Evolutionary conservation across 2,329 filamentous ascomycete genomes (phyloP).

Genomic region (Sporothrix inflata): DNA sequence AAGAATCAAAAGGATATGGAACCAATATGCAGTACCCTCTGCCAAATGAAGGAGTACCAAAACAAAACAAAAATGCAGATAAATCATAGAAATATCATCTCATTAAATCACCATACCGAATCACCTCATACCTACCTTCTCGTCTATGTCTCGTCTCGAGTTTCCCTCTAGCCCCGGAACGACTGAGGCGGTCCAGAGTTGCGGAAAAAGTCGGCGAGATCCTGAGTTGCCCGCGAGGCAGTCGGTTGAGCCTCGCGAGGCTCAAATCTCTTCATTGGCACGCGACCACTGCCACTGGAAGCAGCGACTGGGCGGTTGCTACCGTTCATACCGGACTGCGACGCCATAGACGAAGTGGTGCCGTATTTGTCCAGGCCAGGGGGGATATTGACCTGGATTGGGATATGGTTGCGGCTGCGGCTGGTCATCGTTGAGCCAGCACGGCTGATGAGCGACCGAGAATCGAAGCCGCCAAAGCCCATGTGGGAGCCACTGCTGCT

Average conservation of each 20-base stretch:
- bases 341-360: constrained; percentile 22
- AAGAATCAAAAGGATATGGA: background rate
- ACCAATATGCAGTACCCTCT: constrained; percentile 1
- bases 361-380: constrained; percentile 48
- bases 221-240: constrained; percentile 57
- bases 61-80: background rate
- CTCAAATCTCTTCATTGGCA: constrained; percentile 62
- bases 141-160: background rate
- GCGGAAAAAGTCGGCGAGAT: constrained; percentile 73
- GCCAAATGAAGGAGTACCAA: background rate
- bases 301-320: constrained; percentile 20
- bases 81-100: constrained; percentile 1
- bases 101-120: background rate
- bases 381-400: constrained; percentile 57
- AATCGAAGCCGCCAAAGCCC: constrained; percentile 36
- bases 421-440: constrained; percentile 37
- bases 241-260: constrained; percentile 55
- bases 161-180: constrained; percentile 17
- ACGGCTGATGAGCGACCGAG: constrained; percentile 48
- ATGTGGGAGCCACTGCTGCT: constrained; percentile 22
- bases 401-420: constrained; percentile 50
- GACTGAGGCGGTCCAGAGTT: constrained; percentile 65
- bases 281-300: constrained; percentile 40
- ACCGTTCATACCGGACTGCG: background rate
- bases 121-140: background rate